Conservation (phyloP, 2,329 filamentous ascomycete genomes). For the Phaeosphaeria sp. region DNA sequence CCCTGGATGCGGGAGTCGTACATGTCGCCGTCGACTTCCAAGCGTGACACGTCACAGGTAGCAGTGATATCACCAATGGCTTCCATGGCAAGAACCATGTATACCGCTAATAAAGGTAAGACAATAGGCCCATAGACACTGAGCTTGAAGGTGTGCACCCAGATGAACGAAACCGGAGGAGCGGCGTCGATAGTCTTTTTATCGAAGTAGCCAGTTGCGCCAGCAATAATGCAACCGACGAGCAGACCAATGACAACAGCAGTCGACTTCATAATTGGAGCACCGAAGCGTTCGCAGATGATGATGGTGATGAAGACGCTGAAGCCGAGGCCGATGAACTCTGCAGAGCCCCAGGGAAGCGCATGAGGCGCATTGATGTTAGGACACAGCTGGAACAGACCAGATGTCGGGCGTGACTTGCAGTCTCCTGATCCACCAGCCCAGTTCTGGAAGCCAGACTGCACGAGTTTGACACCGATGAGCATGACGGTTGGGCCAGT, state of each 20-base stretch:
- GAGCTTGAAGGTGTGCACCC: constrained; percentile 78
- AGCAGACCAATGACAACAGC: constrained; percentile 77
- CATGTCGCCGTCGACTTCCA: constrained; percentile 73
- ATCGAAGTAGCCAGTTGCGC: constrained; percentile 79
- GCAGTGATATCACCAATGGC: constrained; percentile 82
- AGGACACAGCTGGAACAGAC: constrained; percentile 67
- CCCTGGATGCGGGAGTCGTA: constrained; percentile 83
- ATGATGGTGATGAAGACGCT: constrained; percentile 81
- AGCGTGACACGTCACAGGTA: constrained; percentile 78
- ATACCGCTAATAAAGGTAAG: constrained; percentile 68
- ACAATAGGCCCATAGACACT: constrained; percentile 75
- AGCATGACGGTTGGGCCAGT: constrained; percentile 72
- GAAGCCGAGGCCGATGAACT: constrained; percentile 81
- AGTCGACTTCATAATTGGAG: constrained; percentile 83
- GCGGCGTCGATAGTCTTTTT: constrained; percentile 73
- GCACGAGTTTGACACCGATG: constrained; percentile 76
- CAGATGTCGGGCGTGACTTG: constrained; percentile 52
- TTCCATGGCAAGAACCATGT: constrained; percentile 77
- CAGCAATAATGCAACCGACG: constrained; percentile 79
- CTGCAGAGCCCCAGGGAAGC: constrained; percentile 77
- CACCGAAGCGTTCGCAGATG: constrained; percentile 79
- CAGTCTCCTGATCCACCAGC: constrained; percentile 73
- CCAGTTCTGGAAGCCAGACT: constrained; percentile 78
- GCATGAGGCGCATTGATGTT: constrained; percentile 71
- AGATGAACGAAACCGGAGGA: constrained; percentile 76